Base-by-base conservation (phyloP, 768 basidiomycete genomes). In the Xerocomus brunneocitrinus region DNA sequence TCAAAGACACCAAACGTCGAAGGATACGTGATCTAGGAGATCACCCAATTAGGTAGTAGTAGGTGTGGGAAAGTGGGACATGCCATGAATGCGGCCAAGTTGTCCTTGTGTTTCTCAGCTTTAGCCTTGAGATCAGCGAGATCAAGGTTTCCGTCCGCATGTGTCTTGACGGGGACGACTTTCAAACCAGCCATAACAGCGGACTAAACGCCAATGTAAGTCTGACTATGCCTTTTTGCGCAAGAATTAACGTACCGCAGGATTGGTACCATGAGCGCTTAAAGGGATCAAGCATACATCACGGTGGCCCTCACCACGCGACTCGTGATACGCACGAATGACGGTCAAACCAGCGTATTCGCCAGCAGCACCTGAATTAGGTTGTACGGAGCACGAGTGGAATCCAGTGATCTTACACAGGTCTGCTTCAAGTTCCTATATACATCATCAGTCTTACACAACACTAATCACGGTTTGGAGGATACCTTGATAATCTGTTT, bases 1-100 rank as follows among this genome's bases (percentile, higher is more conserved):
- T 99, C 97, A 63, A 98, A 98, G 19, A 98, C 95, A 62, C 97
- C 97, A 57, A 94, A 99, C 0, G 97, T 98, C 4, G 94, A 97
- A 0, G 95, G 94, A 66, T 95, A 97, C 19, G 94, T 97, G 65
- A 98, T 92, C 91, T 92, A 36, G 6, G 49, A 19, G 58, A 8
- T 44, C 16, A 62, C 49, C 53, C 5, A 14, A 52, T 63, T 44
- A 55, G 34, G 40, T 22, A 58, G 39, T 28, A 34, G 19, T 14
- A 19, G 22, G 44, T 7, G 60, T 58, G 46, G 52, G 38, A 59
- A 58, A 47, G 19, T 38, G 16, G 25, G 24, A 60, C 78, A 30
- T 48, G 87, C 93, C 95, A 98, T 98, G 76, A 95, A 94, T 1
- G 95, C 91, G 9, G 97, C 95, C 40, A 99, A 78, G 49, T 88